Base-by-base conservation (phyloP, 176 grass and related monocot species). In the Neostapfia colusana region DNA sequence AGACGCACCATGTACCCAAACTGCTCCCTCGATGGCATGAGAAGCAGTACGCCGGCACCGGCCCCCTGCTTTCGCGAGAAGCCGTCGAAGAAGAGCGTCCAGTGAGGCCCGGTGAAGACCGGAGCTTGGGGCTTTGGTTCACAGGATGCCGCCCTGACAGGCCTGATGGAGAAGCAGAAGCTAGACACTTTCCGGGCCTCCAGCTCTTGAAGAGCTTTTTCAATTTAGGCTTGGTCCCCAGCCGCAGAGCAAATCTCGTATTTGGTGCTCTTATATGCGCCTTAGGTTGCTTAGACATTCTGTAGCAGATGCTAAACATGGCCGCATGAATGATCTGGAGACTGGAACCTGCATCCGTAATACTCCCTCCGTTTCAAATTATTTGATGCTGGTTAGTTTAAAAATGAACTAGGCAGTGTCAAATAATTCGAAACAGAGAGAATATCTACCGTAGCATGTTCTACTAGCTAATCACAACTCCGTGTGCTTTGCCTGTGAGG, bases 91-190 rank as follows among this genome's bases (percentile, higher is more conserved):
- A n/a, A n/a, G n/a, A n/a, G n/a, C n/a, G n/a, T n/a, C n/a, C n/a
- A n/a, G n/a, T n/a, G n/a, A n/a, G n/a, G n/a, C n/a, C n/a, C n/a
- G n/a, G n/a, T n/a, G n/a, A n/a, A n/a, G n/a, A n/a, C n/a, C n/a
- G n/a, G n/a, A n/a, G n/a, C n/a, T n/a, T n/a, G n/a, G n/a, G n/a
- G n/a, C n/a, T n/a, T n/a, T n/a, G n/a, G n/a, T n/a, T n/a, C n/a
- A n/a, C n/a, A n/a, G n/a, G 87, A 95, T 2, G 62, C 83, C 14
- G 78, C 61, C 4, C 80, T 90, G 9, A 87, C 83, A 6, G 9
- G 41, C 16, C 69, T 99, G 70, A 92, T 95, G 91, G 85, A 99
- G 23, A 88, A 88, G 56, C 87, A 84, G 48, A 83, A 88, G 79
- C 89, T 85, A n/a, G 76, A 79, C 49, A 84, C 45, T 70, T 92